These are phyloP conservation scores for Trypanosoma conorhini DNA, from an alignment of 208 protist genomes.

Conservation along the genomic window DNA sequence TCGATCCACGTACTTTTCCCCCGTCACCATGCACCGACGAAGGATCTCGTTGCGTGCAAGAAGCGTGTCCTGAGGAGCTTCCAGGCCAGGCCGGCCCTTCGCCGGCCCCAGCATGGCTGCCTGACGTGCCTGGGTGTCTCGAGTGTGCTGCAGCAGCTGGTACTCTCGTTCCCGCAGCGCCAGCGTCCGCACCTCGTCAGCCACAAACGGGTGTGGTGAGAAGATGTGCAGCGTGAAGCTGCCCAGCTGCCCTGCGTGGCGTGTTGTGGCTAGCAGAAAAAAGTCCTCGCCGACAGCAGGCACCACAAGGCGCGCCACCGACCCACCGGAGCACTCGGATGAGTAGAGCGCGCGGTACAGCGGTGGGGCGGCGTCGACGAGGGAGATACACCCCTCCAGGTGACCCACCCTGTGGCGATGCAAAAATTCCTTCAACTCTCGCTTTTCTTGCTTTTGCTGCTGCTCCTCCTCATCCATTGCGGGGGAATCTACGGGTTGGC, in stretches of 20 bases:
- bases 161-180: conserved; percentile 30
- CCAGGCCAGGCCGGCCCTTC: conserved; percentile 24
- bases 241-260: conserved; percentile 56
- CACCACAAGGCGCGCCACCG: conserved; percentile 29
- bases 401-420: conserved; percentile 34
- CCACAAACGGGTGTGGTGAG: conserved; percentile 49
- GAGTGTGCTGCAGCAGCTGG: conserved; percentile 47
- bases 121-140: conserved; percentile 36
- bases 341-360: conserved; percentile 40
- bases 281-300: conserved; percentile 30
- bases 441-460: conserved; percentile 15
- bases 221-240: conserved; percentile 70
- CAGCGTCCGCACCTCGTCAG: conserved; percentile 34
- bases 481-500: neutral
- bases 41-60: conserved; percentile 53
- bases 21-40: conserved; percentile 39
- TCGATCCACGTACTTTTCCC: conserved; percentile 58
- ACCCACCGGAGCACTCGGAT: conserved; percentile 29
- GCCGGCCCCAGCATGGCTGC: conserved; percentile 22
- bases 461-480: neutral
- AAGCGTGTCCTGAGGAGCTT: conserved; percentile 14
- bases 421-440: conserved; percentile 46
- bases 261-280: conserved; percentile 63
- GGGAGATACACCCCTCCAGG: conserved; percentile 50
- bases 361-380: conserved; percentile 41